A percentile compares a stretch with the other conserved stretches of the same genome.
phyloP scores from a whole-genome alignment of 2,329 filamentous ascomycete species.

The Aspergillus sp. region DNA sequence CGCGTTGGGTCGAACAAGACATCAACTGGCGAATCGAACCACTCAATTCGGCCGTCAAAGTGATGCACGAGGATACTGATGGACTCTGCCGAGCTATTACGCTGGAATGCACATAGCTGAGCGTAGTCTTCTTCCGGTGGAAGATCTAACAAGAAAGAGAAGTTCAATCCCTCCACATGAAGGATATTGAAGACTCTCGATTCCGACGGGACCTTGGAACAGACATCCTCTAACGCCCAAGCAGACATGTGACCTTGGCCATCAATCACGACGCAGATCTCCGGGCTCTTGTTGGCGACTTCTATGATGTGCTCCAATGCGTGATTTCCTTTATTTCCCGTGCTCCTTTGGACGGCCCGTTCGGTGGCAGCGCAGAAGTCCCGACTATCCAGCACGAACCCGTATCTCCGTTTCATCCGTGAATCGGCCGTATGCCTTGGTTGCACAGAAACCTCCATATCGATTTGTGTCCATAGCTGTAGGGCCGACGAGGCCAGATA shows the following conservation, averaged over 20 bases:
- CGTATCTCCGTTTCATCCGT: conserved; percentile 50
- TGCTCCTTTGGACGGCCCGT: conserved; percentile 58
- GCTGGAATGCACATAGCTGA: conserved; percentile 66
- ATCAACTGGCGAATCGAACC: conserved; percentile 70
- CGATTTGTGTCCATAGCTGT: conserved; percentile 71
- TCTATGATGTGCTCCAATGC: conserved; percentile 78
- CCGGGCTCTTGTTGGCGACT: conserved; percentile 73
- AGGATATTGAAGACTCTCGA: conserved; percentile 77
- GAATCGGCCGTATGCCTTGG: conserved; percentile 39
- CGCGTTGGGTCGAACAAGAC: conserved; percentile 68
- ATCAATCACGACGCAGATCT: conserved; percentile 80
- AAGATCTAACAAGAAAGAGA: conserved; percentile 29
- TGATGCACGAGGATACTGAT: conserved; percentile 71
- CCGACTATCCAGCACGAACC: conserved; percentile 73
- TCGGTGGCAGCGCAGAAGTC: conserved; percentile 74
- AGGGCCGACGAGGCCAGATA: conserved; percentile 62
- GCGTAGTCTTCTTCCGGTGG: conserved; percentile 47
- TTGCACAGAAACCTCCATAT: conserved; percentile 64
- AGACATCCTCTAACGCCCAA: conserved; percentile 84
- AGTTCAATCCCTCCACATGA: conserved; percentile 56
- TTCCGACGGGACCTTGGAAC: conserved; percentile 57
- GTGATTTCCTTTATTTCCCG: conserved; percentile 55
- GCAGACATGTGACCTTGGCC: conserved; percentile 79
- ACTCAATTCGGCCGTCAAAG: conserved; percentile 75
- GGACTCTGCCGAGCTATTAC: conserved; percentile 51